Conservation (phyloP, 768 basidiomycete species). For the Boletus rufocinnamomeus region DNA sequence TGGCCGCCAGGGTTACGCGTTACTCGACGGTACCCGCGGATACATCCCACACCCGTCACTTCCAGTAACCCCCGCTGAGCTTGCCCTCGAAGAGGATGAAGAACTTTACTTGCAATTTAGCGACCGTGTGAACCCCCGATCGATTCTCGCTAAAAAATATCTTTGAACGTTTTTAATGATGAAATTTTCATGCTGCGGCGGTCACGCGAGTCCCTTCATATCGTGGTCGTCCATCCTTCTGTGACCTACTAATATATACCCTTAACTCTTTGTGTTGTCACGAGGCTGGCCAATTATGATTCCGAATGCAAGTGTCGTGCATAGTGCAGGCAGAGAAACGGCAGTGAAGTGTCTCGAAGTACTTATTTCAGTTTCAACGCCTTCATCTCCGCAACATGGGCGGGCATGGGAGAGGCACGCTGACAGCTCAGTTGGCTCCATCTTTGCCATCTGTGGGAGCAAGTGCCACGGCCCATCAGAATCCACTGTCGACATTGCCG, state of each 20-base stretch:
- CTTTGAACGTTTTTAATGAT: slow-evolving; percentile 2
- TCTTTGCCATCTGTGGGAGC: not conserved
- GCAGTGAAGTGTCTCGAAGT: not conserved
- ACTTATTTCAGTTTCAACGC: not conserved
- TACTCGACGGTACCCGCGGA: slow-evolving; percentile 25
- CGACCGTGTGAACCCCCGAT: slow-evolving; percentile 15
- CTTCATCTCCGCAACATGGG: not conserved
- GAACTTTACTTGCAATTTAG: slow-evolving; percentile 11
- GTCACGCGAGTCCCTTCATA: not conserved
- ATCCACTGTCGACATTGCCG: not conserved
- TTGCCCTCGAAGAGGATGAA: slow-evolving; percentile 19
- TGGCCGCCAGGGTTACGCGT: slow-evolving; percentile 24
- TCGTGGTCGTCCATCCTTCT: not conserved
- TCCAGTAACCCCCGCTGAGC: not conserved
- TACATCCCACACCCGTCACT: slow-evolving; percentile 25
- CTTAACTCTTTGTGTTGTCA: not conserved
- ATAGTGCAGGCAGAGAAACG: not conserved
- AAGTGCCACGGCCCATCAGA: not conserved
- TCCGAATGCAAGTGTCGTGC: not conserved
- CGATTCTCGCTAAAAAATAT: not conserved
- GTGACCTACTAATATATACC: not conserved
- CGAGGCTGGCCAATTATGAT: not conserved
- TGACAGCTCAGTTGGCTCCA: not conserved
- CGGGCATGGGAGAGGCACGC: not conserved
- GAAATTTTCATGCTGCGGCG: not conserved